Evolutionary conservation across 1,284 basidiomycete genomes (phyloP), one percentile per base, ranked within the genome.

Genomic region (Neolentinus lepideus): DNA sequence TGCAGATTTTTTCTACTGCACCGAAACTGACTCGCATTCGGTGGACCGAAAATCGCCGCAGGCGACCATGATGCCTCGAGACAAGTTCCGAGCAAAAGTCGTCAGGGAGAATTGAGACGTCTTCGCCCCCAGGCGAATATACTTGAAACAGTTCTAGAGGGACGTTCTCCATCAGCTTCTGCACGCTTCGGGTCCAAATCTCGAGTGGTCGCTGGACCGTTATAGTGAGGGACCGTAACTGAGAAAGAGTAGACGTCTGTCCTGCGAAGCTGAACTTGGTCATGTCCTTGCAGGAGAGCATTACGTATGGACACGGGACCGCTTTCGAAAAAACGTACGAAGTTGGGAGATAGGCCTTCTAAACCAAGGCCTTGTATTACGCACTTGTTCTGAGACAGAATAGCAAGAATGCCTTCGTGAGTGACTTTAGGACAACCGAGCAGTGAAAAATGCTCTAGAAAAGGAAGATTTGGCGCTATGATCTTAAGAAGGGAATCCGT

Each of bases 351-450:
- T 26, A 89, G 65, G n/a, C 77, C 78, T 65, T 90, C 85, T 16
- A 90, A 69, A 2, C 78, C 78, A n/a, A 89, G 67, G 1, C 71
- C 71, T 0, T 71, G 53, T 9, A 90, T 69, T 1, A 83, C 81
- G 3, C 54, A 64, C 36, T 61, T 59, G 56, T 74, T 83, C 10
- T 62, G 57, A 2, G 71, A 70, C 0, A 85, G 63, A 4, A 86
- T 57, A 1, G 75, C 69, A 62, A 70, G 75, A 1, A 89, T 66
- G 1, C 87, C 86, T 11, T 62, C 58, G 51, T 88, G 77, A 0
- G 84, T 86, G n/a, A 88, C 78, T 61, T 77, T 85, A 0, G 77
- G 74, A 63, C 88, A 90, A 16, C 87, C 88, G 0, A 78, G 76
- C 12, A 90, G 67, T 55, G 79, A 74, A 1, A 89, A 63, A 43